Base-by-base conservation (phyloP, 768 basidiomycete species). In the Chalciporus chontae region DNA sequence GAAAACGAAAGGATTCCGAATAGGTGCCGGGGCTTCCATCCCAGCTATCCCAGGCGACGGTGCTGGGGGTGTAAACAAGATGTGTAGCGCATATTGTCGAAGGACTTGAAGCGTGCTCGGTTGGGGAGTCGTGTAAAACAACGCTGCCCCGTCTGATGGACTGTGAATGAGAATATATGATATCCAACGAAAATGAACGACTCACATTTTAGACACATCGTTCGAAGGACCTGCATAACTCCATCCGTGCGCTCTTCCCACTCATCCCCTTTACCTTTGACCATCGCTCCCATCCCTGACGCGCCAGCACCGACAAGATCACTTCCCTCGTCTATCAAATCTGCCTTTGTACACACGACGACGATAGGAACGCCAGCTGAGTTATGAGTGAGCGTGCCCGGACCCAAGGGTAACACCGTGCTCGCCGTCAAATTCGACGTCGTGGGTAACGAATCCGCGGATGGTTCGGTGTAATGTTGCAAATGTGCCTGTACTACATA, bases 171-270 rank as follows among this genome's bases (percentile, higher is more conserved):
- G 52, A 39, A 24, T 19, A 15, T 23, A 34, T 39, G 24, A 34
- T 4, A n/a, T 21, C 17, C 36, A 23, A 48, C 36, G 10, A 14
- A 43, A 19, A 48, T 2, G 39, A 32, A 24, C 21, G 17, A 74
- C 93, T 62, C 56, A 94, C 95, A 96, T 70, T 91, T 90, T 45
- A 97, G 70, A 64, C 92, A 95, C 46, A 98, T 81, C 0, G 92
- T 90, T 34, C 96, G 79, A 44, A 99, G 76, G n/a, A 90, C 83
- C 62, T 98, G 95, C 85, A 96, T 95, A 5, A 97, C 75, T 36
- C 88, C 87, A 63, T 99, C 96, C 37, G 93, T 94, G 59, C 87
- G 76, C 68, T 99, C 96, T 68, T 99, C 96, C 90, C 90, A 92
- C 60, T 90, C 88, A 9, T 83, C 87, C 2, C 91, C 90, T 65